Evolutionary conservation across 2,329 filamentous ascomycete species (phyloP), one percentile per base, ranked within the genome.

Genomic region (Verticillium klebahnii): DNA sequence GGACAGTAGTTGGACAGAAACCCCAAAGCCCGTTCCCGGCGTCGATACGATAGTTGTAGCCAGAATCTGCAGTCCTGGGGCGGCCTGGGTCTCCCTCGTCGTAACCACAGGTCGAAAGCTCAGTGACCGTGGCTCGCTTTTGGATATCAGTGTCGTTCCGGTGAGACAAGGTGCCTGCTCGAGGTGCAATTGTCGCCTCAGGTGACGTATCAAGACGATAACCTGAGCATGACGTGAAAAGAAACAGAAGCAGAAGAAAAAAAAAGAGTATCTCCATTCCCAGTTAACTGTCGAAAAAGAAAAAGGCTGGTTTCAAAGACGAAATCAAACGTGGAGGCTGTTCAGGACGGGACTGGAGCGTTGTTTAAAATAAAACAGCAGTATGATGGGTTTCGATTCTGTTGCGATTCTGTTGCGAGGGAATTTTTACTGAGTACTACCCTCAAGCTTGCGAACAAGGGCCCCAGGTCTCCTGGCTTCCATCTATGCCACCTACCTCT

Each of bases 1-100:
- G 63, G 3, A 78, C 73, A 0, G 70, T 74, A 0, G 70, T 73
- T 1, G 74, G 73, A 57, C 75, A 79, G 67, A 78, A 75, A 0
- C 76, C 76, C 75, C 75, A 78, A 4, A 78, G 66, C 0, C 69
- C 72, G 19, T 73, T 68, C 5, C 61, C 40, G 1, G 69, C 69
- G 55, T 78, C 74, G 2, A 78, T 67, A 7, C 73, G 73, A 60
- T 74, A 78, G 65, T 75, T 69, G 50, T 67, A 78, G 0, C 74
- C 77, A 0, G 64, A 39, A 5, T 72, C 65, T 0, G 76, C 75
- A 0, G 73, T 74, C 15, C 75, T 68, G 2, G 67, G 59, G 14
- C 63, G 62, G 1, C 65, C 56, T 1, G 69, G 63, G 25, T 78
- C 67, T 7, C 75, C 75, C n/a, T 71, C 60, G 1, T 67, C 29